Base-by-base conservation (phyloP, 1,284 basidiomycete species). In the Tilletiaria anomala region DNA sequence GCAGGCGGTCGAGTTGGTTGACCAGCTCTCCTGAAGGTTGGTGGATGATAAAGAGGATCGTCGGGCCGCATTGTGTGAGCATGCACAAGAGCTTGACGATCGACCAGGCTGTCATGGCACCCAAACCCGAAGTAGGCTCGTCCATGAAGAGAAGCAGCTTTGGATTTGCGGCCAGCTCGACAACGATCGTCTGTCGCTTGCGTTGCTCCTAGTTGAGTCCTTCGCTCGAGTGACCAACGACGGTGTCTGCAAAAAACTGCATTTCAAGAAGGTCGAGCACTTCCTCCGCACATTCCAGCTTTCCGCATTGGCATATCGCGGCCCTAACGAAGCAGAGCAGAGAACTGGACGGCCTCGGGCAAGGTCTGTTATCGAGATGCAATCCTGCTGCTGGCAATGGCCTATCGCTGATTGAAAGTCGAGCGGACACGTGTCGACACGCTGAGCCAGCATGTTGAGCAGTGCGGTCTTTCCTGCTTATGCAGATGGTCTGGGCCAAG, bases 1-100 rank as follows among this genome's bases (percentile, higher is more conserved):
- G 42, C 17, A 61, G 44, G 1, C 58, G 46, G 36, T 61, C 58
- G 16, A 60, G 56, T 32, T 50, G 47, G 43, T 53, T 49, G 38
- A 60, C 58, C 12, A 60, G 44, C 45, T 54, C 53, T 22, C 53
- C 54, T 16, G 59, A 64, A 1, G 68, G 68, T 47, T 69, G 68
- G 42, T 70, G 68, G 34, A 69, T 60, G 32, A 68, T 70, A 43
- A 63, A 68, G 29, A 69, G 48, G 31, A 68, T 61, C 14, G 63
- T 57, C 31, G 67, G 54, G 32, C 63, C 46, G 40, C 59, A 48
- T 39, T 47, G 40, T 18, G 67, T 63, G 6, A 70, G 51, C 50
- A 67, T 61, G 33, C 60, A 51, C 8, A 69, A 46, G 52, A 69
- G 62, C 2, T 58, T 55, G 14, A 59, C 53, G 22, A 69, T 51